Evolutionary conservation across 306 rosid genomes (phyloP).

Genomic region (Gastrolobium bilobum): DNA sequence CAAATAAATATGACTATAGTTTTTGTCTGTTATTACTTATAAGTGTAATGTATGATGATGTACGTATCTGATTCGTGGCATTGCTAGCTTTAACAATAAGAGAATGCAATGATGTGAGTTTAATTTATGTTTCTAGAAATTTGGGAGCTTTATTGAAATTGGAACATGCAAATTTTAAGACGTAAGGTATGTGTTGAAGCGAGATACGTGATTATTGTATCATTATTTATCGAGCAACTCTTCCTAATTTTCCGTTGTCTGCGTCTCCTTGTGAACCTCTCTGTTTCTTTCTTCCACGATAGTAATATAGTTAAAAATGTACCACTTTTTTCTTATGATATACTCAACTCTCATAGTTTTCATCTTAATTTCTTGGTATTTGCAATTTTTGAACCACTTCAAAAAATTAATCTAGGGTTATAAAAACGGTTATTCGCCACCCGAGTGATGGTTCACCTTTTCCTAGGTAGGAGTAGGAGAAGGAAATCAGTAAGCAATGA

Average conservation of each 20-base stretch:
- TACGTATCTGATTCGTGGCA: background rate
- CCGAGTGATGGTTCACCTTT: too few species aligned
- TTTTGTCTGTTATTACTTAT: constrained; percentile 8
- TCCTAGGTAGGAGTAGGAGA: too few species aligned
- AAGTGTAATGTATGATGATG: background rate
- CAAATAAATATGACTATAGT: background rate
- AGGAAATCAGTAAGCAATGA: too few species aligned
- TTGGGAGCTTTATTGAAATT: background rate
- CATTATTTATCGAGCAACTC: background rate
- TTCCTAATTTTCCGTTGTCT: background rate
- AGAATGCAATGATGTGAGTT: constrained; percentile 9
- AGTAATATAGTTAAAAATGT: too few species aligned
- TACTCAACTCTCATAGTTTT: too few species aligned
- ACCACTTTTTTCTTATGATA: too few species aligned
- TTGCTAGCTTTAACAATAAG: constrained; percentile 11
- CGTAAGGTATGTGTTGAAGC: background rate
- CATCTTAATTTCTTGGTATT: too few species aligned
- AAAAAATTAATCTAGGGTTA: too few species aligned
- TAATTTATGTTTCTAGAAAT: background rate
- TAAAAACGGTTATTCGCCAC: too few species aligned
- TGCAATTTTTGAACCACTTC: too few species aligned
- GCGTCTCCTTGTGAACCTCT: background rate
- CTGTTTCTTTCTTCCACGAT: background rate
- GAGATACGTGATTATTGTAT: constrained; percentile 14
- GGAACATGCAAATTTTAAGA: background rate